Conservation (phyloP, 192 early-diverging fungal species). For the Podila minutissima region DNA sequence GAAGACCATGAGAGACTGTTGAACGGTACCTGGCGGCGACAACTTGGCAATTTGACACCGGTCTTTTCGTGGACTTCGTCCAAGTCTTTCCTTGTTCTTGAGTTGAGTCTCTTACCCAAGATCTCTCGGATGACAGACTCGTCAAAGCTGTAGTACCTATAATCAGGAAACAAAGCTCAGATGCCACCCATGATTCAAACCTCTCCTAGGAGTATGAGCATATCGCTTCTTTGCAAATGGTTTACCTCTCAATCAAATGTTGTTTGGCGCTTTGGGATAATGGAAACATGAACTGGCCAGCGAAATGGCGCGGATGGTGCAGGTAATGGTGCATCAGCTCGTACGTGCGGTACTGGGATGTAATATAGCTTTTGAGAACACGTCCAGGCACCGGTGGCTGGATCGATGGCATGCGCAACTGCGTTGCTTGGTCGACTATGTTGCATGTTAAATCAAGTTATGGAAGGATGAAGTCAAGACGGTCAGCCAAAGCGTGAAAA, state of each 20-base stretch:
- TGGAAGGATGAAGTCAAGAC: not conserved
- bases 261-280: slow-evolving; percentile 47
- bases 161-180: no score
- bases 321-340: slow-evolving; percentile 54
- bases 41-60: slow-evolving; percentile 38
- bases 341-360: slow-evolving; percentile 47
- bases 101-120: slow-evolving; percentile 55
- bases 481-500: not conserved
- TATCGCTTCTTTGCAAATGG: not conserved
- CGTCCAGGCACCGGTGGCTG: slow-evolving; percentile 37
- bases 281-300: slow-evolving; percentile 52
- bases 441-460: not conserved
- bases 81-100: slow-evolving; percentile 54
- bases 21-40: slow-evolving; percentile 50
- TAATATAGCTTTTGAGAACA: slow-evolving; percentile 50
- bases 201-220: no score
- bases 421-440: slow-evolving; percentile 45
- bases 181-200: no score
- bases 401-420: slow-evolving; percentile 30
- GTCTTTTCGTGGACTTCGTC: slow-evolving; percentile 56
- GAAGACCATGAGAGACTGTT: not conserved
- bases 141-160: slow-evolving; percentile 58
- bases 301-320: slow-evolving; percentile 51
- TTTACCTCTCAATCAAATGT: slow-evolving; percentile 50
- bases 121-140: slow-evolving; percentile 54